Evolutionary conservation across 495 filamentous ascomycete genomes (phyloP).

Genomic region (Halenospora varia): DNA sequence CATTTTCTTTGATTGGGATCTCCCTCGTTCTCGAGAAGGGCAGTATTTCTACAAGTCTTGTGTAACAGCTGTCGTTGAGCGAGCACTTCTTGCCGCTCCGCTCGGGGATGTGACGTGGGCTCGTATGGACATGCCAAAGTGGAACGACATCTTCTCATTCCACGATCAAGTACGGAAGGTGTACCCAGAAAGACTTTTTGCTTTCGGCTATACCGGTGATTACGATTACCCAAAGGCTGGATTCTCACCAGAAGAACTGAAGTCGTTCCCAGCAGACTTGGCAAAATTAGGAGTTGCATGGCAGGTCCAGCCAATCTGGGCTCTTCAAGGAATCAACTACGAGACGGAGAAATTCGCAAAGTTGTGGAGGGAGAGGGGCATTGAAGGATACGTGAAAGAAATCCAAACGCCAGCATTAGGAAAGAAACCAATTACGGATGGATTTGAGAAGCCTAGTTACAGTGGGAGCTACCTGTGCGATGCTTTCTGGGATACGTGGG

Average conservation of each 20-base stretch:
- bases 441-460: conserved; percentile 16
- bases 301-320: conserved; percentile 27
- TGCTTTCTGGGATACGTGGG: conserved; percentile 13
- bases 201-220: conserved; percentile 24
- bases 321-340: conserved; percentile 21
- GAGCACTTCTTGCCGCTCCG: conserved; percentile 21
- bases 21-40: conserved; percentile 20
- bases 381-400: conserved; percentile 12
- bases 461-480: conserved; percentile 11
- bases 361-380: conserved; percentile 9
- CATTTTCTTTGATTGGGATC: conserved; percentile 26
- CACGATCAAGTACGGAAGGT: conserved; percentile 3
- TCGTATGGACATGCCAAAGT: conserved; percentile 22
- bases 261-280: conserved; percentile 19
- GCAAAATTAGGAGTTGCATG: conserved; percentile 25
- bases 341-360: conserved; percentile 12
- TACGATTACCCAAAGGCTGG: conserved; percentile 23
- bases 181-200: conserved; percentile 13
- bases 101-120: conserved; percentile 26
- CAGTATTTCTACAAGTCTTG: conserved; percentile 23
- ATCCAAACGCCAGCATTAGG: conserved; percentile 6
- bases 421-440: conserved; percentile 10
- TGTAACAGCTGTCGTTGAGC: conserved; percentile 21
- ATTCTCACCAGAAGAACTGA: conserved; percentile 16
- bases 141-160: conserved; percentile 16